Percentiles rank a stretch among this genome's conserved stretches.
Conservation (phyloP, 805 yeast genomes). For the Nakazawaea wyomingensis region DNA sequence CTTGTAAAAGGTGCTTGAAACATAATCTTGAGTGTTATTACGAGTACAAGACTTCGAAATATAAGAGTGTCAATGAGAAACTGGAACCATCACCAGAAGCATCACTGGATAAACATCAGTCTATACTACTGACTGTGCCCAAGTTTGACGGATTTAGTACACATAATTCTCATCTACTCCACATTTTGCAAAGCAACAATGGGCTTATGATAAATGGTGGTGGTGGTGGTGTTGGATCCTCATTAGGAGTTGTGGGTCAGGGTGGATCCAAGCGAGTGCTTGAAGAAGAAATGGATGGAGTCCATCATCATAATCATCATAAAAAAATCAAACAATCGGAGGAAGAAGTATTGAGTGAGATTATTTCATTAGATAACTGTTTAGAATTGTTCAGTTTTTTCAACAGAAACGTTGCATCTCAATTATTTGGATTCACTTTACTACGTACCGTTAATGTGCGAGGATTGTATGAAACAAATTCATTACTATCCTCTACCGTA, state of each 20-base stretch:
- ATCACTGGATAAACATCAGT: no score
- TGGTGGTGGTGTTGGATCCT: no score
- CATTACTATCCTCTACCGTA: slow-evolving; percentile 53
- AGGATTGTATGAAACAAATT: slow-evolving; percentile 41
- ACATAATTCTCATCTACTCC: no score
- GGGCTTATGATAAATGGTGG: no score
- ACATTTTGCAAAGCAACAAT: no score
- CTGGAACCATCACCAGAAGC: no score
- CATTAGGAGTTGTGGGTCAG: no score
- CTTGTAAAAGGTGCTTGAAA: slow-evolving; percentile 54
- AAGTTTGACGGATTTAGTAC: no score
- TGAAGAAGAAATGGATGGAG: neutral
- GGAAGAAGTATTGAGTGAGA: slow-evolving; percentile 14
- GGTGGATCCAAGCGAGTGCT: no score
- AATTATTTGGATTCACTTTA: slow-evolving; percentile 60
- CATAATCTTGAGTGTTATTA: slow-evolving; percentile 51
- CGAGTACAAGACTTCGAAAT: slow-evolving; percentile 47
- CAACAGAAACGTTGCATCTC: slow-evolving; percentile 52
- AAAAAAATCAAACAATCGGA: no score
- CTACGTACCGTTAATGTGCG: slow-evolving; percentile 41
- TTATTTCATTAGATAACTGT: slow-evolving; percentile 5
- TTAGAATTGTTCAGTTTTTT: slow-evolving; percentile 44
- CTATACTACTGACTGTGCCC: neutral
- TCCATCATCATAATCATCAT: no score
- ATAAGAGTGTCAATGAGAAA: slow-evolving; percentile 12